Percentiles rank a stretch among this genome's conserved stretches.
Conservation (phyloP, 164 flowering plant genomes). For the Macadamia integrifolia region DNA sequence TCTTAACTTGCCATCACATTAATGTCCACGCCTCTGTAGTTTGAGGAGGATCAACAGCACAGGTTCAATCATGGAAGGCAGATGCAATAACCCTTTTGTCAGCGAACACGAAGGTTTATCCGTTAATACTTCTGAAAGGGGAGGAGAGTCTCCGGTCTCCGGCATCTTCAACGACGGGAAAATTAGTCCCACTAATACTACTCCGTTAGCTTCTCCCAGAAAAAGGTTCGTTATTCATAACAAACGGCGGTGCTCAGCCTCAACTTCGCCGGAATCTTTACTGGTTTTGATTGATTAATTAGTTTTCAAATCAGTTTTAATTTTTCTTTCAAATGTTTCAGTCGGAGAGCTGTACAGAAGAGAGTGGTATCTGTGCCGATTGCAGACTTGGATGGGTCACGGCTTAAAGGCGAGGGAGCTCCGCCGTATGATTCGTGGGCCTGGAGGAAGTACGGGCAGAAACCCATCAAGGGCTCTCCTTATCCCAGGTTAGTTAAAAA, state of each 20-base stretch:
- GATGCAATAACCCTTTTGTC: conserved; percentile 31
- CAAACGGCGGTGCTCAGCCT: background rate
- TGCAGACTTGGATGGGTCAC: conserved; percentile 51
- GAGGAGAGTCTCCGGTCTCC: conserved; percentile 31
- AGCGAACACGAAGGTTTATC: conserved; percentile 29
- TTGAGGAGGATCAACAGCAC: too few relatives aligned
- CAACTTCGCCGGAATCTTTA: conserved; percentile 5
- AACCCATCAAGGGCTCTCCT: conserved; percentile 92
- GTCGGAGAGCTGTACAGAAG: conserved; percentile 53
- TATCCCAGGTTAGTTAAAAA: conserved; percentile 55
- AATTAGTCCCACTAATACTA: background rate
- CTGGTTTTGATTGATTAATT: background rate
- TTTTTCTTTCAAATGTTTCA: conserved; percentile 12
- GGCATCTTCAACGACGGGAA: conserved; percentile 22
- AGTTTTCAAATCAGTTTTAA: background rate
- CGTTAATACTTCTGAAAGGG: conserved; percentile 28
- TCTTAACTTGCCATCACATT: background rate
- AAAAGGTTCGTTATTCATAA: conserved; percentile 35
- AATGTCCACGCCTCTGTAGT: too few relatives aligned
- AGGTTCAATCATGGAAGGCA: conserved; percentile 30
- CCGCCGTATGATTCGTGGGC: conserved; percentile 92
- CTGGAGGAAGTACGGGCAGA: conserved; percentile 94
- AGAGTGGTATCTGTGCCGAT: conserved; percentile 75
- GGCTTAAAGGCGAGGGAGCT: conserved; percentile 53
- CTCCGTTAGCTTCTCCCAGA: conserved; percentile 40